Percentiles rank a stretch among this genome's conserved stretches.
phyloP scores from a whole-genome alignment of 306 rosid species.

The Medicago arabica region DNA sequence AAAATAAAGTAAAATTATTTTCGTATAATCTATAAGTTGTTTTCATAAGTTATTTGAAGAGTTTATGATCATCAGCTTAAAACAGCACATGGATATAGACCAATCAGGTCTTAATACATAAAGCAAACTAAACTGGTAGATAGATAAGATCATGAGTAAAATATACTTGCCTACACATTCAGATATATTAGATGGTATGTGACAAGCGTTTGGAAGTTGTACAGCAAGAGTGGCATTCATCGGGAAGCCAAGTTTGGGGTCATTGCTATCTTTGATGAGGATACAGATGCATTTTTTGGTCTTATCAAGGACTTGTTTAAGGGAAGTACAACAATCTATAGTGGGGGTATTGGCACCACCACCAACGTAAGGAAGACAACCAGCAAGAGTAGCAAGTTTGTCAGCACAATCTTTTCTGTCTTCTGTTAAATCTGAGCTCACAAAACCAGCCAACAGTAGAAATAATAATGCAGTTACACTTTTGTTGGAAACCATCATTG shows the following conservation, averaged over 20 bases:
- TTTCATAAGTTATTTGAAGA: too few species aligned
- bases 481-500: conserved; percentile 49
- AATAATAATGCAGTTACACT: conserved; percentile 7
- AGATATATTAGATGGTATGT: conserved; percentile 62
- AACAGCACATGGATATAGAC: too few species aligned
- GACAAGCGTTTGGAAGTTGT: conserved; percentile 70
- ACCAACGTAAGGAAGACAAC: conserved; percentile 72
- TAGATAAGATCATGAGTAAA: neutral
- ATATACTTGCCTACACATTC: conserved; percentile 62
- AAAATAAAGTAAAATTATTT: too few species aligned
- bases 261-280: conserved; percentile 73
- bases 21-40: too few species aligned
- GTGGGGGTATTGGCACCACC: conserved; percentile 73
- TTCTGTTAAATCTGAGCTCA: conserved; percentile 50
- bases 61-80: too few species aligned
- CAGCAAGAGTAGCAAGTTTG: conserved; percentile 62
- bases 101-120: too few species aligned
- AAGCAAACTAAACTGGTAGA: neutral
- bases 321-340: conserved; percentile 78
- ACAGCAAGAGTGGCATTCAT: conserved; percentile 76
- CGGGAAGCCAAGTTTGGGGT: conserved; percentile 80
- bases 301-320: conserved; percentile 59
- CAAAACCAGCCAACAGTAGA: conserved; percentile 40
- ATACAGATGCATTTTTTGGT: conserved; percentile 80
- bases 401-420: conserved; percentile 75